A percentile compares a stretch with the other conserved stretches of the same genome.
Conservation (phyloP, 2,329 filamentous ascomycete genomes). For the Myriangium duriaei region DNA sequence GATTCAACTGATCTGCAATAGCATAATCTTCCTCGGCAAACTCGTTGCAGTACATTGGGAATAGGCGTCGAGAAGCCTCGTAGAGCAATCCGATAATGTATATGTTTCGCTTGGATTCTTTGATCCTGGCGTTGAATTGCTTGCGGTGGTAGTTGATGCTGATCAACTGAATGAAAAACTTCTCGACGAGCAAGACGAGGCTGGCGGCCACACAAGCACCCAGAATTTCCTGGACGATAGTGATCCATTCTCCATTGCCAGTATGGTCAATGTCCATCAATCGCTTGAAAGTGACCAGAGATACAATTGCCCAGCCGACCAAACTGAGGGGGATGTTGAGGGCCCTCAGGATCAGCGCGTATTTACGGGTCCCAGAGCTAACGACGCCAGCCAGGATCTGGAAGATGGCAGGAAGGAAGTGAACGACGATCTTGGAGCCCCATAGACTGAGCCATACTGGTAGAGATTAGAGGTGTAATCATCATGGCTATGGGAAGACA, state of each 20-base stretch:
- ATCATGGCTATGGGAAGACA: not conserved
- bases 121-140: constrained; percentile 71
- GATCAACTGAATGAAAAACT: constrained; percentile 67
- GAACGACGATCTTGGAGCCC: constrained; percentile 47
- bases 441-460: constrained; percentile 49
- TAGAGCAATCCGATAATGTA: constrained; percentile 73
- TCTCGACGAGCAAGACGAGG: constrained; percentile 62
- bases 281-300: constrained; percentile 47
- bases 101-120: constrained; percentile 78
- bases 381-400: constrained; percentile 50
- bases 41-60: constrained; percentile 83
- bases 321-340: constrained; percentile 50
- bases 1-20: constrained; percentile 64
- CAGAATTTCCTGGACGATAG: constrained; percentile 50
- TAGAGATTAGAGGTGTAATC: not conserved
- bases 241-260: constrained; percentile 36
- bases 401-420: constrained; percentile 47
- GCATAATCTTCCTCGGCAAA: constrained; percentile 85
- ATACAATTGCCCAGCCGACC: constrained; percentile 47
- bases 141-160: constrained; percentile 76
- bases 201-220: constrained; percentile 55
- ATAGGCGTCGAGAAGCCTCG: constrained; percentile 76
- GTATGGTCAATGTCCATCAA: constrained; percentile 20
- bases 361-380: constrained; percentile 52
- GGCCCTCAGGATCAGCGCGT: constrained; percentile 44